Percentiles rank a stretch among this genome's conserved stretches.
phyloP scores from a whole-genome alignment of 2,329 filamentous ascomycete species.

The Clarireedia hainanense region DNA sequence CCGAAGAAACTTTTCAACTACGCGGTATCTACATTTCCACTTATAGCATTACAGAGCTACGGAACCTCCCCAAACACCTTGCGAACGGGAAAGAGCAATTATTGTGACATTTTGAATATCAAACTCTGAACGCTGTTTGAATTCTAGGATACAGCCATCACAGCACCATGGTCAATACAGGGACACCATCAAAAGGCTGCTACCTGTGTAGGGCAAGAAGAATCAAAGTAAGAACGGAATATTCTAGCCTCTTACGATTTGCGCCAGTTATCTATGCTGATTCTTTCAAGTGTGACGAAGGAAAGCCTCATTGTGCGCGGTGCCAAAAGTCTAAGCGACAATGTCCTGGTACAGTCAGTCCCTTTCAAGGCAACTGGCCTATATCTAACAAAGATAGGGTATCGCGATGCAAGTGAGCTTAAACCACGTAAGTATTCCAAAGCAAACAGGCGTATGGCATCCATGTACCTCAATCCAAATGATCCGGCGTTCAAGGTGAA shows the following conservation, averaged over 20 bases:
- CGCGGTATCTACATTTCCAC: no score
- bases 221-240: slow-evolving; percentile 7
- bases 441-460: not conserved
- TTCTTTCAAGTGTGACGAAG: slow-evolving; percentile 52
- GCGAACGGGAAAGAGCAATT: no score
- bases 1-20: no score
- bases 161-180: not conserved
- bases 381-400: not conserved
- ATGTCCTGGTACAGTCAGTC: slow-evolving; percentile 57
- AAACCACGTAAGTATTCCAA: not conserved
- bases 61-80: no score
- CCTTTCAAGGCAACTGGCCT: not conserved
- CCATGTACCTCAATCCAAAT: not conserved
- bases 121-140: no score
- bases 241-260: no score
- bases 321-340: slow-evolving; percentile 52
- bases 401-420: not conserved
- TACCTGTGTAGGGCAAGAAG: slow-evolving; percentile 10
- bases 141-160: not conserved
- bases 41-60: no score
- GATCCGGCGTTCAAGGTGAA: not conserved
- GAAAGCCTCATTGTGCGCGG: slow-evolving; percentile 53
- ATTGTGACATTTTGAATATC: no score
- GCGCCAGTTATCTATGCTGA: not conserved
- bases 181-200: slow-evolving; percentile 12